Evolutionary conservation across 352 stramenopile genomes (phyloP).

Genomic region (Halophytophthora batemanensis): DNA sequence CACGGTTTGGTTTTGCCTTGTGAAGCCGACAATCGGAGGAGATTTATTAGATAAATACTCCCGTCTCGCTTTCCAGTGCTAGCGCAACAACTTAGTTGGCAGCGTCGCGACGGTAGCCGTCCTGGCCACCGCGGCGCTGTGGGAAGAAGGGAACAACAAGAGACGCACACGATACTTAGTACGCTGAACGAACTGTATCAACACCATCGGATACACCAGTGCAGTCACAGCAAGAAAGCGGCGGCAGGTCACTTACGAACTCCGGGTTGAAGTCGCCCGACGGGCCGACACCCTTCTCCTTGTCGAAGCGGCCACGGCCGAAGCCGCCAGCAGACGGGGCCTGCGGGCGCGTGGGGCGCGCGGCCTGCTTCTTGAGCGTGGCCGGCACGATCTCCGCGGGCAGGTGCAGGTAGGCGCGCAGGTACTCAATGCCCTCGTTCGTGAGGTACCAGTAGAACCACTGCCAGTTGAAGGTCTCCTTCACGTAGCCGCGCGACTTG

Average conservation of each 20-base stretch:
- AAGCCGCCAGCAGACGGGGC: slow-evolving; percentile 71
- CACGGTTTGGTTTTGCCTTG: slow-evolving; percentile 18
- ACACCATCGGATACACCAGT: not conserved
- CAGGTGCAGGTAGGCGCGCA: slow-evolving; percentile 97
- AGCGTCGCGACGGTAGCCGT: slow-evolving; percentile 87
- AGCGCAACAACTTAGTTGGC: slow-evolving; percentile 61
- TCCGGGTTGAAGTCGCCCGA: slow-evolving; percentile 89
- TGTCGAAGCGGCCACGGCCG: slow-evolving; percentile 84
- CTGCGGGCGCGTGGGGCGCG: slow-evolving; percentile 75
- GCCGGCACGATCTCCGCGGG: slow-evolving; percentile 98
- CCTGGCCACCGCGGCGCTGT: slow-evolving; percentile 69
- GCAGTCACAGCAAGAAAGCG: not conserved
- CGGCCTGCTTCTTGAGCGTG: slow-evolving; percentile 97
- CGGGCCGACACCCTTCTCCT: slow-evolving; percentile 87
- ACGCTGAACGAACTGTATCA: not conserved
- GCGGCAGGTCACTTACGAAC: slow-evolving; percentile 55
- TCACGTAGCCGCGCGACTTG: slow-evolving; percentile 96
- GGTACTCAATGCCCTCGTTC: slow-evolving; percentile 98
- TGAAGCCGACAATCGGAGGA: slow-evolving; percentile 67
- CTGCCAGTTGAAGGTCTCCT: slow-evolving; percentile 99
- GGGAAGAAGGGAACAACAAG: slow-evolving; percentile 4
- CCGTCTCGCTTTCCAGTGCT: slow-evolving; percentile 35
- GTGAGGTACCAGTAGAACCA: slow-evolving; percentile 99
- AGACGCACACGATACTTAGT: slow-evolving; percentile 4
- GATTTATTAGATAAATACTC: slow-evolving; percentile 77